Evolutionary conservation across 176 grass and related monocot genomes (phyloP), one percentile per base, ranked within the genome.

Genomic region (Bolboschoenus planiculmis): DNA sequence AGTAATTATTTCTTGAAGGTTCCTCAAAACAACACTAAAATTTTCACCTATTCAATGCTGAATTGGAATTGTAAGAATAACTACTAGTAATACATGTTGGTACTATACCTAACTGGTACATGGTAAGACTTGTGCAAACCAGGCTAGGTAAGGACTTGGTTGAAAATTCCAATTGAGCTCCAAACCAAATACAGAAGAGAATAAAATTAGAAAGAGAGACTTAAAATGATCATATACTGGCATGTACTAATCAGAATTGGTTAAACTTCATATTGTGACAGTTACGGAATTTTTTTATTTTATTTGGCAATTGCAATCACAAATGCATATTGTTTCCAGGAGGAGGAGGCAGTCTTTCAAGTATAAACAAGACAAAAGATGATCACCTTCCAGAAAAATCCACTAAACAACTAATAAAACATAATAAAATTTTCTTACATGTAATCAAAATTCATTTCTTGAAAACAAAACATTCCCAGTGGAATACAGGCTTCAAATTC

Each of bases 401-500:
- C 7, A 24, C 39, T 5, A 72, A 72, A 24, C 9, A 46, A 46
- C n/a, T 26, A 43, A 72, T 26, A 72, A 39, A 7, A 36, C 34
- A 37, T 2, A 10, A 42, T 0, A 35, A 40, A 3, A 24, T 40
- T 21, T 11, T 71, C 20, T 21, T 39, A 18, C 7, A 11, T 48
- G 51, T 34, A 77, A 51, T 31, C 72, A 77, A 77, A 77, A 77
- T 16, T 77, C 26, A 53, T 53, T 77, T 53, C 27, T 31, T 70
- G 5, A 37, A 47, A 76, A 30, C 40, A 76, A 50, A 50, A 76
- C 13, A 47, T 51, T 51, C 15, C 42, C 26, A 53, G 27, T 77
- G 44, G 43, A 77, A 51, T 30, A 77, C 72, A 77, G 5, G 46
- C 72, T 77, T 77, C 46, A 77, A 76, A 24, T 77, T 77, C 46